Percentiles rank a stretch among this genome's conserved stretches.
Evolutionary conservation across 305 asterid genomes (phyloP).

Genomic region (Fraxinus platypoda): DNA sequence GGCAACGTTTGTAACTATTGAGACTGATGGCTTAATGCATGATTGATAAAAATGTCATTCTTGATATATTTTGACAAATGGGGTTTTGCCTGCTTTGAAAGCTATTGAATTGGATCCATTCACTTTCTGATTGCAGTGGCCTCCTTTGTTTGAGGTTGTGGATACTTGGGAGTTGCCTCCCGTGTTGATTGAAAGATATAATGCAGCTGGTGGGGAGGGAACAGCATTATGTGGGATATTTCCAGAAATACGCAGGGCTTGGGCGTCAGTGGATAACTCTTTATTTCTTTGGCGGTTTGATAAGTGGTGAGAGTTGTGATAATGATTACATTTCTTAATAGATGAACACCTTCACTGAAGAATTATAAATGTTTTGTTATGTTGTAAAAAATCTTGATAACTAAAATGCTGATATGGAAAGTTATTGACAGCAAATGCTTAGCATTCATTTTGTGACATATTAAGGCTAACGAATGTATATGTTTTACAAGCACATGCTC

Average conservation of each 20-base stretch:
- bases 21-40: conserved; percentile 1
- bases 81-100: conserved; percentile 9
- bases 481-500: not conserved
- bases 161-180: conserved; percentile 96
- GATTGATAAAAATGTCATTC: not conserved
- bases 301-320: conserved; percentile 66
- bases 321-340: conserved; percentile 8
- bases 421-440: not conserved
- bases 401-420: conserved; percentile 15
- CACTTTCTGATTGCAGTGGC: conserved; percentile 70
- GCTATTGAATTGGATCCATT: conserved; percentile 17
- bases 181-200: conserved; percentile 83
- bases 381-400: conserved; percentile 9
- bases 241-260: conserved; percentile 92
- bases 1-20: conserved; percentile 7
- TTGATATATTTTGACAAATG: not conserved
- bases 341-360: conserved; percentile 4
- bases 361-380: conserved; percentile 8
- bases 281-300: conserved; percentile 95
- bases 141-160: conserved; percentile 86
- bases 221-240: conserved; percentile 96
- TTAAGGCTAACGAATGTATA: not conserved
- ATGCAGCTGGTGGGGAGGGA: conserved; percentile 96
- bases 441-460: not conserved
- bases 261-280: conserved; percentile 98